Conservation (phyloP, 345 rosid species). For the Geranium brycei region DNA sequence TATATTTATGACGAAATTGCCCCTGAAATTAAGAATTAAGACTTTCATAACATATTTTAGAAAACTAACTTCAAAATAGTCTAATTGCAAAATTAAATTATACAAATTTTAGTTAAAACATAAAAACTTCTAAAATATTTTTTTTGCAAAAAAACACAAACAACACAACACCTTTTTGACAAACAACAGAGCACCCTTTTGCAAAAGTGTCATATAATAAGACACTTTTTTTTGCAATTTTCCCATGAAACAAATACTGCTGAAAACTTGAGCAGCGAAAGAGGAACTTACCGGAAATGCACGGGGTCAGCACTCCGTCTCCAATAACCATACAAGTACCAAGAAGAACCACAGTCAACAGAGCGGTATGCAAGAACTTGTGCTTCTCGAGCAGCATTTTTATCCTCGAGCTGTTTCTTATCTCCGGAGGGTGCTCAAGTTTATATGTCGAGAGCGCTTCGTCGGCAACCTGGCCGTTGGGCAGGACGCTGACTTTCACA, state of each 20-base stretch:
- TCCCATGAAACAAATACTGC: neutral
- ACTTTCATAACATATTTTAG: too few relatives aligned
- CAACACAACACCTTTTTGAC: too few relatives aligned
- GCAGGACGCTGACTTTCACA: slow-evolving; percentile 83
- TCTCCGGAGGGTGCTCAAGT: slow-evolving; percentile 63
- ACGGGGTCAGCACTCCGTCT: slow-evolving; percentile 95
- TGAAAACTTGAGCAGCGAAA: neutral
- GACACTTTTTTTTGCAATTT: too few relatives aligned
- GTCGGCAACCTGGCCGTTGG: slow-evolving; percentile 80
- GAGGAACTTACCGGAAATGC: slow-evolving; percentile 65
- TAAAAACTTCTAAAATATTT: too few relatives aligned
- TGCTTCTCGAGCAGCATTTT: slow-evolving; percentile 70
- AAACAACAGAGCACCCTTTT: too few relatives aligned
- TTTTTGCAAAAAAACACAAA: too few relatives aligned
- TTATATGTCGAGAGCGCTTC: slow-evolving; percentile 93
- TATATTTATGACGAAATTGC: too few relatives aligned
- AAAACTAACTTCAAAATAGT: too few relatives aligned
- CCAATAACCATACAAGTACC: slow-evolving; percentile 99
- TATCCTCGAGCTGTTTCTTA: slow-evolving; percentile 44
- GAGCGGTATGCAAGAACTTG: slow-evolving; percentile 74
- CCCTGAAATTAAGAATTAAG: too few relatives aligned
- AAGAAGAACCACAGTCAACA: slow-evolving; percentile 81
- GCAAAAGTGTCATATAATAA: too few relatives aligned
- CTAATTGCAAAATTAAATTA: too few relatives aligned
- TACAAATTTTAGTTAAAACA: too few relatives aligned